These are phyloP conservation scores for Drechmeria coniospora DNA, from an alignment of 2,329 filamentous ascomycete genomes.

Conservation along the genomic window DNA sequence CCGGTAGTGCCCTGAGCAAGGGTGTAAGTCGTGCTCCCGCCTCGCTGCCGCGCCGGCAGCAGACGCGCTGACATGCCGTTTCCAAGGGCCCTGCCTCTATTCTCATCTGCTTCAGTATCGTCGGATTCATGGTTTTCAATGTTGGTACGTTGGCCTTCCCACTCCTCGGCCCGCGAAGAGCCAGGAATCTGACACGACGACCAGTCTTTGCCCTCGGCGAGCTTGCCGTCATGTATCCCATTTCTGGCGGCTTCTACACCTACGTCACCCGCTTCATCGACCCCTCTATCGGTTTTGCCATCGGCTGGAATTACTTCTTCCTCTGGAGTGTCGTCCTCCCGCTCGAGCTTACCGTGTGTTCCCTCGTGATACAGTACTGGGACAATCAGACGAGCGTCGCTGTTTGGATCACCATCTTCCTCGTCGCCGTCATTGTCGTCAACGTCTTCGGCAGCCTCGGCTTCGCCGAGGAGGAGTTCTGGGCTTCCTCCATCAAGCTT, in stretches of 20 bases:
- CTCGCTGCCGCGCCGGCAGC: no score
- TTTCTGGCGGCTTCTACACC: conserved; percentile 48
- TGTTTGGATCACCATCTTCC: conserved; percentile 39
- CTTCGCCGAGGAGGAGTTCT: conserved; percentile 41
- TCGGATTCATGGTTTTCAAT: conserved; percentile 46
- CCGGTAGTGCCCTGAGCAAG: conserved; percentile 34
- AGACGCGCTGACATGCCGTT: no score
- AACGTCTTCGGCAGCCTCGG: conserved; percentile 40
- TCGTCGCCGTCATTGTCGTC: conserved; percentile 30
- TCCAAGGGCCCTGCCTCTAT: conserved; percentile 23
- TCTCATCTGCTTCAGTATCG: conserved; percentile 36
- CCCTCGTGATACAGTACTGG: conserved; percentile 37
- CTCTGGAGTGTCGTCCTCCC: conserved; percentile 35
- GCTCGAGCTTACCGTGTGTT: conserved; percentile 33
- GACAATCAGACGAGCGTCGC: conserved; percentile 26
- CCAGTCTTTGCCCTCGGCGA: conserved; percentile 45
- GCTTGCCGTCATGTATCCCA: conserved; percentile 44
- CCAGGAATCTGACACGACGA: background rate
- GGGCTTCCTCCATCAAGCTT: conserved; percentile 39
- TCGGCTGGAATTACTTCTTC: conserved; percentile 30
- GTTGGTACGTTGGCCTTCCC: conserved; percentile 27
- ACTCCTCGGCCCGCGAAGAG: no score
- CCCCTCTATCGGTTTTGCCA: conserved; percentile 42
- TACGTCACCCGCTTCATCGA: conserved; percentile 47
- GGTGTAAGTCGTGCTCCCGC: conserved; percentile 23